A percentile compares a stretch with the other conserved stretches of the same genome.
phyloP scores from a whole-genome alignment of 2,329 filamentous ascomycete genomes.

The Graphiopsis chlorocephala region DNA sequence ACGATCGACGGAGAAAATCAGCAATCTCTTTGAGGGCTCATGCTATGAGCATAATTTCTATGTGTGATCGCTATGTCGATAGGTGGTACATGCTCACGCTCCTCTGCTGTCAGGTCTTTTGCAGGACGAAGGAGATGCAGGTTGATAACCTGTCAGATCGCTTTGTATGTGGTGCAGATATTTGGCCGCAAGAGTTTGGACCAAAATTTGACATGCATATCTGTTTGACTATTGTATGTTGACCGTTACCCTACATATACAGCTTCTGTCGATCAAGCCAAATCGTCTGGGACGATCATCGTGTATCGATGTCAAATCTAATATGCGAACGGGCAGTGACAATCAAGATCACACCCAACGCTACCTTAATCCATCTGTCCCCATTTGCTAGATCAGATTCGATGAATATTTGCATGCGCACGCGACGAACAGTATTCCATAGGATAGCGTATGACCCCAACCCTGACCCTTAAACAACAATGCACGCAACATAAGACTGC shows the following conservation, averaged over 20 bases:
- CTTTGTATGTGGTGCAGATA: neutral
- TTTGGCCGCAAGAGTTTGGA: too few species aligned
- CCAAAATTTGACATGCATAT: neutral
- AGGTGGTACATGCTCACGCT: neutral
- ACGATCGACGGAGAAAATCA: neutral
- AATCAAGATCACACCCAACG: neutral
- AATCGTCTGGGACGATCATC: too few species aligned
- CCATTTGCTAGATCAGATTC: neutral
- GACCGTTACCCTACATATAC: neutral
- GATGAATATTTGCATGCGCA: neutral
- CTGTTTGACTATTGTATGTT: neutral
- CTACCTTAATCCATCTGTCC: neutral
- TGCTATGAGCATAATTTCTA: neutral
- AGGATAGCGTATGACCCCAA: accelerated
- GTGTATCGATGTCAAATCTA: too few species aligned
- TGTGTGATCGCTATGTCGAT: neutral
- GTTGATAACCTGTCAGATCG: neutral
- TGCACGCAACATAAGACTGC: too few species aligned
- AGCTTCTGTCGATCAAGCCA: neutral
- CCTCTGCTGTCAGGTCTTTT: neutral
- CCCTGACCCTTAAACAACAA: neutral
- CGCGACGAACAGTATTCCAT: neutral
- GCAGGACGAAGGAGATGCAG: neutral
- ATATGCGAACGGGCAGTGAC: neutral
- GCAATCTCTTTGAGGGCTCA: neutral